Conservation (phyloP, 2,329 filamentous ascomycete species). For the Neopestalotiopsis sp. region DNA sequence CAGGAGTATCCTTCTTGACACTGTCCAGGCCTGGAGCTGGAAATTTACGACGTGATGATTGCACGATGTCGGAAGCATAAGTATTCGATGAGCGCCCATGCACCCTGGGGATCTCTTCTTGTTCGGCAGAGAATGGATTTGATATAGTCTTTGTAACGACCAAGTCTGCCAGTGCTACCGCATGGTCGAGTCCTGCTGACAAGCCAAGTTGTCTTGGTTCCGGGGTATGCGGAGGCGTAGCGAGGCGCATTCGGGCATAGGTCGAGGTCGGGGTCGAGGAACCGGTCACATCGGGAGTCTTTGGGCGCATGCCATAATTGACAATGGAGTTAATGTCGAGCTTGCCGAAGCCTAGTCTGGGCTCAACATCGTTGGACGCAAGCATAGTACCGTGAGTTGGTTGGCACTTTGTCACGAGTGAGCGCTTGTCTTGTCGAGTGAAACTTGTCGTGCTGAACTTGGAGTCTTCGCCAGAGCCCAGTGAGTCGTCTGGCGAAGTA, state of each 20-base stretch:
- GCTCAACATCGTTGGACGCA: background rate
- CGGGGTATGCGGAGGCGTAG: background rate
- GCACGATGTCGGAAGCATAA: too few species aligned
- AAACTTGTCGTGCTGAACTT: too few species aligned
- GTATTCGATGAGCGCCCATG: too few species aligned
- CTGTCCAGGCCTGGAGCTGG: too few species aligned
- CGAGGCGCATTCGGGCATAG: background rate
- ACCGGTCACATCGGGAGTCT: background rate
- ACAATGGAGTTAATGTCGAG: conserved; percentile 34
- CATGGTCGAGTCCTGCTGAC: background rate
- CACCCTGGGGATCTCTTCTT: background rate
- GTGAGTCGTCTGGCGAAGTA: background rate
- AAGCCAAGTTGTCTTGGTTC: background rate
- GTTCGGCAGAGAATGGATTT: background rate
- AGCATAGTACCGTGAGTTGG: background rate
- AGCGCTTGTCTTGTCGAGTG: background rate
- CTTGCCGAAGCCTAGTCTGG: background rate
- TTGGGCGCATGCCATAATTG: background rate
- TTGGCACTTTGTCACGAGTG: background rate
- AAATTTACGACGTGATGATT: too few species aligned
- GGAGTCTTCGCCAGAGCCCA: background rate
- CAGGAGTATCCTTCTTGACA: too few species aligned
- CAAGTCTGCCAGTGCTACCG: background rate
- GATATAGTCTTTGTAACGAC: background rate
- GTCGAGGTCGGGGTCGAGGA: background rate